Evolutionary conservation across 805 yeast species (phyloP).

Genomic region (Jamesozyma piceae): DNA sequence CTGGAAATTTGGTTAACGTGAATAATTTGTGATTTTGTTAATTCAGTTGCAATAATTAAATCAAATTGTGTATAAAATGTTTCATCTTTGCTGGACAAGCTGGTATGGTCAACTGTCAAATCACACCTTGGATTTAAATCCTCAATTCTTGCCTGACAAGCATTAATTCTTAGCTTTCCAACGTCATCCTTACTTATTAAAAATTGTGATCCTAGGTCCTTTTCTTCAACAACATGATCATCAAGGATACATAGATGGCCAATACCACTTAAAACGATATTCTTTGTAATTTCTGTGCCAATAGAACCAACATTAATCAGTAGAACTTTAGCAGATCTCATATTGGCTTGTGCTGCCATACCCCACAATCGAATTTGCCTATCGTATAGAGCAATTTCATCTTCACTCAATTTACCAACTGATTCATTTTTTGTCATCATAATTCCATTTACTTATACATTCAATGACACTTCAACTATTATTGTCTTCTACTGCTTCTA

Average conservation of each 20-base stretch:
- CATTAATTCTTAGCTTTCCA: conserved; percentile 48
- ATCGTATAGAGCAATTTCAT: conserved; percentile 86
- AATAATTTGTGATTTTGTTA: conserved; percentile 34
- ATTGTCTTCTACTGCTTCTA: no score
- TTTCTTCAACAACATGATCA: conserved; percentile 40
- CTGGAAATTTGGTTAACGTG: conserved; percentile 51
- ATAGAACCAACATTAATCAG: conserved; percentile 66
- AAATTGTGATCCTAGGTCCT: conserved; percentile 68
- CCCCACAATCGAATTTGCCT: conserved; percentile 97
- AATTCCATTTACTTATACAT: no score
- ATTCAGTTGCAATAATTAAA: conserved; percentile 68
- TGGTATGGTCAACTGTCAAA: conserved; percentile 36
- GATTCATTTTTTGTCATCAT: neutral
- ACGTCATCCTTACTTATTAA: conserved; percentile 49
- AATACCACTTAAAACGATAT: conserved; percentile 79
- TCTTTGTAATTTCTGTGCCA: conserved; percentile 76
- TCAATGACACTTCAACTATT: no score
- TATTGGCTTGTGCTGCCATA: conserved; percentile 71
- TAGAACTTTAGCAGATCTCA: conserved; percentile 63
- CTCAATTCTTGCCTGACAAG: conserved; percentile 46
- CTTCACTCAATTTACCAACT: conserved; percentile 32
- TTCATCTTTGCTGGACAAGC: conserved; percentile 17
- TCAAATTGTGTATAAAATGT: conserved; percentile 49
- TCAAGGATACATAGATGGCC: conserved; percentile 71
- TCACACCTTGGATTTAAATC: conserved; percentile 76